Evolutionary conservation across 768 basidiomycete species (phyloP), one percentile per base, ranked within the genome.

Genomic region (Hortiboletus campestris): DNA sequence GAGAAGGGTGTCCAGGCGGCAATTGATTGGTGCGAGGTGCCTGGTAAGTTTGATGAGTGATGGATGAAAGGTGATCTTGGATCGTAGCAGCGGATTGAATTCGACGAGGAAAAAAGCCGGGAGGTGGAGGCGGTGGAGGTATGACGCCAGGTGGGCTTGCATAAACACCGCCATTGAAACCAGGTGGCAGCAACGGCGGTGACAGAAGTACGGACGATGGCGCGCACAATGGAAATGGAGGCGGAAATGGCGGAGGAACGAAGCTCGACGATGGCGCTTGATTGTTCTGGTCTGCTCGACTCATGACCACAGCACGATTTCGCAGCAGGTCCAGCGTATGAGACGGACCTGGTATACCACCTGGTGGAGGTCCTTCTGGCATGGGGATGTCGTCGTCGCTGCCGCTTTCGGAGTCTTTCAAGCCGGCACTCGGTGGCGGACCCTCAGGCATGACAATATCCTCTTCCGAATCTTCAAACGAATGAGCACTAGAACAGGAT

Each of bases 341-440:
- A 52, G 22, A 66, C 65, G 46, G 46, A 73, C 66, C 28, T 56
- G 53, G 41, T 28, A 56, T 13, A 41, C 13, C 34, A 31, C 72
- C 73, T 3, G 84, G 82, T 41, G 89, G 89, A 38, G 87, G 89
- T 2, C 87, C 93, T 49, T 86, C 88, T 13, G 94, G 94, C 86
- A 96, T 89, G 13, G 82, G 83, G 40, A 96, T 94, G 57, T 93
- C 93, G 60, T 94, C 91, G 55, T 91, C 92, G 48, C 81, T 84
- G 38, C 78, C 78, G 2, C 79, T 71, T 8, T 69, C 78, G 35
- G 75, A 69, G 40, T 79, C 77, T 29, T 72, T 71, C n/a, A 44
- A 29, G 22, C 54, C 46, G 35, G 42, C 63, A 54, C 77, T 80
- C 4, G 86, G 85, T 31, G 86, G 86, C 10, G 71, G 67, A 1